Evolutionary conservation across 306 rosid species (phyloP), one percentile per base, ranked within the genome.

Genomic region (Fragaria ananassa): DNA sequence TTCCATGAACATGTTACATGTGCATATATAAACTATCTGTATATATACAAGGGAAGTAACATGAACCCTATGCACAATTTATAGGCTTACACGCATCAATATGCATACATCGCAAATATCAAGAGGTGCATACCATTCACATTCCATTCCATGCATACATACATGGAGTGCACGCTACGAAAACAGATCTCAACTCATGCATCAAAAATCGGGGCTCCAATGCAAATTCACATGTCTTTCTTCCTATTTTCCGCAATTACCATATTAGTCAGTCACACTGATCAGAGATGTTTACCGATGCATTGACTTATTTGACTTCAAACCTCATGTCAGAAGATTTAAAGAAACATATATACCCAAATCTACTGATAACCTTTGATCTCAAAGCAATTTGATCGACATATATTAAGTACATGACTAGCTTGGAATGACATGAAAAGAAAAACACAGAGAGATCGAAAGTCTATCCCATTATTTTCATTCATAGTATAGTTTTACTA

Each of bases 131-230:
- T 58, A 58, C 64, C 8, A 61, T 29, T 25, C 39, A 9, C 39
- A 60, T 60, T 60, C 18, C 65, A 60, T 60, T 60, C 66, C 41
- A 61, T 61, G 37, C 66, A 61, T 61, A 58, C 35, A 61, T 25
- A 61, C 29, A 27, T 61, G 41, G 39, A 27, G 66, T 61, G 66
- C 66, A 61, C 66, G 66, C 66, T 61, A 61, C 66, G 66, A 25
- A 61, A 13, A 27, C n/a, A 61, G 14, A 57, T 57, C 41, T 27
- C 66, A 61, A 60, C 65, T 29, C 63, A 57, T 57, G 34, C 15
- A 57, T 17, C 17, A 1, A 57, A 10, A 57, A 23, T 57, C 29
- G 66, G 66, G 41, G 39, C 39, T 27, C 66, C 39, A 2, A 61
- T 29, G 66, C 66, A 61, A 29, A 4, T 61, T 29, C 66, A 61